Conservation (phyloP, 257 asterid genomes). For the Solanum gandarillasii region DNA sequence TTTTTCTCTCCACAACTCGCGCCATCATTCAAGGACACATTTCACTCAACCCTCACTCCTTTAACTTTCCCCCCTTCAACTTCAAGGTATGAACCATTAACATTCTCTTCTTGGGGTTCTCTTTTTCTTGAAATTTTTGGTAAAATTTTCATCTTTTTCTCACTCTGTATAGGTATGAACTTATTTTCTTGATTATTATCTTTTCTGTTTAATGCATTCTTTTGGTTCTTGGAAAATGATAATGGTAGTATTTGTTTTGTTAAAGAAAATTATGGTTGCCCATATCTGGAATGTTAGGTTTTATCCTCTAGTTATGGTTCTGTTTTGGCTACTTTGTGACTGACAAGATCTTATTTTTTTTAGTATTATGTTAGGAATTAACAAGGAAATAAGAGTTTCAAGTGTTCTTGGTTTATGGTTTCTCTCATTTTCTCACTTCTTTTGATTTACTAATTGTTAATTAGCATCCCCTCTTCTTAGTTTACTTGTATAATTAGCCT, state of each 20-base stretch:
- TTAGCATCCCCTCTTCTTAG: not conserved
- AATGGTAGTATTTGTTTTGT: not conserved
- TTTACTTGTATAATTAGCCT: not conserved
- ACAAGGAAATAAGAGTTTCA: not conserved
- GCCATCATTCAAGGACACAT: conserved; percentile 30
- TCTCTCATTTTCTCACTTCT: not conserved
- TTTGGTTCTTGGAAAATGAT: not conserved
- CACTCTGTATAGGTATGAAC: not conserved
- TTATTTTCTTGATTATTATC: not conserved
- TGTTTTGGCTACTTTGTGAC: not conserved
- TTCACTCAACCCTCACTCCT: not conserved
- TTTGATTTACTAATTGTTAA: not conserved
- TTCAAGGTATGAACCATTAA: conserved; percentile 4
- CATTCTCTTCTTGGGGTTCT: conserved; percentile 15
- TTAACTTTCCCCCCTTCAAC: not conserved
- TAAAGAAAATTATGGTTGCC: not conserved
- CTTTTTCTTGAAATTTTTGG: conserved; percentile 10
- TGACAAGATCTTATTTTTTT: not conserved
- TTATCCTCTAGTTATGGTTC: not conserved
- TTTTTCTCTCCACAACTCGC: conserved; percentile 21
- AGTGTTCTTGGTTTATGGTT: not conserved
- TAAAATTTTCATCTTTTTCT: not conserved
- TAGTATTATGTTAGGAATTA: not conserved
- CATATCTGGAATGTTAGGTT: not conserved
- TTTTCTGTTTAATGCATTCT: not conserved